Evolutionary conservation across 2,329 filamentous ascomycete genomes (phyloP), one percentile per base, ranked within the genome.

Genomic region (Fusarium agapanthi): DNA sequence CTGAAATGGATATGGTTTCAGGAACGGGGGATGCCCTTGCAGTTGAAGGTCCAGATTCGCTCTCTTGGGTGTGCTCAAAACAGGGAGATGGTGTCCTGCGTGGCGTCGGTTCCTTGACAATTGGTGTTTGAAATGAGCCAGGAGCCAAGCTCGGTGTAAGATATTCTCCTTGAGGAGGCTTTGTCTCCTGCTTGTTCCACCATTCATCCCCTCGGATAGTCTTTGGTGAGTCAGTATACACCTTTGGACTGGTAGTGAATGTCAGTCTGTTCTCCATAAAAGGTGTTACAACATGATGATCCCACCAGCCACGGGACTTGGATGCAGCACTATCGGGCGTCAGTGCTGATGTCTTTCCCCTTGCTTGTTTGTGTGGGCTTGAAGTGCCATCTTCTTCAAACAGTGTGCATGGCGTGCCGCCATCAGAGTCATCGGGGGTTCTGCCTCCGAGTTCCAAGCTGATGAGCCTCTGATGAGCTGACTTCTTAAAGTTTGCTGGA

Each of bases 241-340:
- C 63, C 74, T 76, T 81, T 51, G 81, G 81, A 51, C 81, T 83
- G 51, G 84, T 82, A 28, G 68, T 74, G 51, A 87, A 85, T 41
- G 84, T 86, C 20, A 82, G 75, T 55, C 74, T 81, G 76, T 74
- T 86, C 76, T 87, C 84, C 22, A 81, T 75, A 76, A 94, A 94
- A 1, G 92, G 92, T 3, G 92, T 93, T 13, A 88, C 91, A 61
- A 95, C 89, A 72, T 93, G 87, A 76, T 93, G 87, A 75, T 93
- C 93, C 92, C 92, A 95, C 92, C 92, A 95, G 26, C 92, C 92
- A 67, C 87, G 86, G 32, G 91, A 91, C 61, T 86, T 86, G 16
- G 88, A 87, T 45, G 84, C 86, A 34, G 88, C 88, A 44, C 87
- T 88, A 53, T 85, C 80, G 48, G 85, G 80, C 45, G 83, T 81